Conservation (phyloP, 257 asterid genomes). For the Nicotiana tomentosiformis region DNA sequence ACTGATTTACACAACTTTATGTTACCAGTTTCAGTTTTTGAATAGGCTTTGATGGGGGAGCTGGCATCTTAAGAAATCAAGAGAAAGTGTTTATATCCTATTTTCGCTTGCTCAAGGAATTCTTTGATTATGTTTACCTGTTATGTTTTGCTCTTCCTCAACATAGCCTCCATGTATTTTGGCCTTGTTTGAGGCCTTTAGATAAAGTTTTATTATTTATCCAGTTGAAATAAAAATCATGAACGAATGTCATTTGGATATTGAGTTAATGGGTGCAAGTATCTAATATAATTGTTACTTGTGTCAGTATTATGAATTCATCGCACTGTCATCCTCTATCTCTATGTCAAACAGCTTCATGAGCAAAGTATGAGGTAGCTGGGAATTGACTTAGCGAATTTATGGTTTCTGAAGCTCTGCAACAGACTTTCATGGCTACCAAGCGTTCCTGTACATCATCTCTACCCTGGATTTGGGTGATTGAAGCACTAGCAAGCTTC, state of each 20-base stretch:
- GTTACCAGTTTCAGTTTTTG: background rate
- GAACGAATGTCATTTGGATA: background rate
- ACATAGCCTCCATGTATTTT: background rate
- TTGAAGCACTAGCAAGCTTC: constrained; percentile 47
- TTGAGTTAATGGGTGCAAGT: background rate
- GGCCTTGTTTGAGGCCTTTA: background rate
- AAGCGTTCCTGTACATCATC: constrained; percentile 21
- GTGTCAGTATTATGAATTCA: background rate
- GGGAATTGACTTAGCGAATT: background rate
- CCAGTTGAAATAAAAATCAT: background rate
- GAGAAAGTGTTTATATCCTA: background rate
- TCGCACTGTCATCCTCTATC: background rate
- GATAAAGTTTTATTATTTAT: background rate
- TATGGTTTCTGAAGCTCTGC: constrained; percentile 28
- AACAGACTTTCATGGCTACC: constrained; percentile 33
- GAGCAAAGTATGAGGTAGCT: background rate
- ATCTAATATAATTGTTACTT: background rate
- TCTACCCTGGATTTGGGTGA: constrained; percentile 54
- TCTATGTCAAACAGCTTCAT: background rate
- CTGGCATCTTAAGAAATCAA: background rate
- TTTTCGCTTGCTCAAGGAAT: background rate
- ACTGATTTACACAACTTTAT: background rate
- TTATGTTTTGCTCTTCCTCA: background rate
- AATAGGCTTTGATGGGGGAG: background rate
- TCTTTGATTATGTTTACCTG: background rate